Evolutionary conservation across 192 early-diverging fungal genomes (phyloP), one percentile per base, ranked within the genome.

Genomic region (Nowakowskiella sp.): DNA sequence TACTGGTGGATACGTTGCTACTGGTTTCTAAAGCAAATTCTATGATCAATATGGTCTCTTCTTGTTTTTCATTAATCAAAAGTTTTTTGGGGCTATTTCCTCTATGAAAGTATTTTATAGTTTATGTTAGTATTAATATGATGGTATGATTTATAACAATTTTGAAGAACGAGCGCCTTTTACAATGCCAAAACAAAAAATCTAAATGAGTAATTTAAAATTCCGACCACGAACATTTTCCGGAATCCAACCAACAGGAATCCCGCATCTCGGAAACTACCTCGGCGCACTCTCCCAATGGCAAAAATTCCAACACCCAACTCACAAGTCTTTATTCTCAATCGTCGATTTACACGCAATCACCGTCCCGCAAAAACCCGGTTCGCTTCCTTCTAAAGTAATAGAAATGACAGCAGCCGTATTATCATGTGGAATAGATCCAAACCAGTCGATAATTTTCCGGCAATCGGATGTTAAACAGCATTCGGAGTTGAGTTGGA

Each of bases 241-340:
- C 3, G 92, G 91, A 0, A 93, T 95, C 55, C 92, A 95, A 66
- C 91, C 93, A 7, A 96, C 93, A 27, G 93, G 91, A 4, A 76
- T 82, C 16, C 90, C 90, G 29, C 93, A 96, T 58, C 70, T 96
- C 21, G 93, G 93, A 47, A 96, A 96, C 66, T 96, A 94, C 59
- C 80, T 94, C 47, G 93, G 93, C 0, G 88, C 91, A 13, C 68
- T 96, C 19, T 67, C 64, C 1, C 89, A 90, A 70, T 96, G 91
- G 93, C 56, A 64, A 10, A 34, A 28, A 47, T 8, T 16, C 34
- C 45, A 43, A 31, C 58, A 57, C 52, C 65, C 1, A 54, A 32
- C 50, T 51, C 4, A 39, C 28, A 58, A 73, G 26, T 67, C 82
- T 6, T 68, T 85, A 28, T 91, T 86, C 68, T 80, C 78, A 22